Base-by-base conservation (phyloP, 192 early-diverging fungal genomes). In the Paraglomus occultum region DNA sequence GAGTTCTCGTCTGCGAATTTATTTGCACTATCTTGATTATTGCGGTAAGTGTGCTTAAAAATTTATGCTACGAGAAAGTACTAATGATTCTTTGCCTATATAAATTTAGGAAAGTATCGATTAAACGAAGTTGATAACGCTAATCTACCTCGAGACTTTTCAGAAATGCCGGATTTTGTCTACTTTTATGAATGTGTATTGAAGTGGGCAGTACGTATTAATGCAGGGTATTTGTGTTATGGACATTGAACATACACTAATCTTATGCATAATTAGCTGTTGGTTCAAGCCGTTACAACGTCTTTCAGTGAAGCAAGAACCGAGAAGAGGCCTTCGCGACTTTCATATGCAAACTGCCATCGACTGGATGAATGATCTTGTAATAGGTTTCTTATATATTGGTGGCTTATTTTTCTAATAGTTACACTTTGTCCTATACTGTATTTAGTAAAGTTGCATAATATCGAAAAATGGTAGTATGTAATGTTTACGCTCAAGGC, bases 121-220 rank as follows among this genome's bases (percentile, higher is more conserved):
- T 39, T 66, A 18, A 66, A 66, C 50, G 64, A 66, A 51, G 64
- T 47, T 1, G 4, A 66, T 51, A 66, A 66, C 2, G 5, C 44
- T 4, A 66, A 66, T 66, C 46, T 66, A 38, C 5, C 64, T 38
- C 18, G 1, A 31, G 0, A 66, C 4, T 66, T 66, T 42, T 38
- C 64, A 51, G 44, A 66, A 48, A 66, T 66, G 5, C 0, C 18
- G 20, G 64, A 66, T 50, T 66, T 66, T 4, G 1, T 47, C 18
- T 66, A 1, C 45, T 66, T 51, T n/a, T 66, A 66, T 66, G 64
- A 66, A 66, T 66, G 64, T 42, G 1, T 66, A 23, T 38, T 66
- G 42, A 66, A 66, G 51, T 66, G 64, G 42, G 64, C 64, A 50
- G 64, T 51, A 66, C 8, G 5, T 66, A 66, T 66, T 51, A 18